Evolutionary conservation across 2,329 filamentous ascomycete species (phyloP).

Genomic region (Fusarium sp.): DNA sequence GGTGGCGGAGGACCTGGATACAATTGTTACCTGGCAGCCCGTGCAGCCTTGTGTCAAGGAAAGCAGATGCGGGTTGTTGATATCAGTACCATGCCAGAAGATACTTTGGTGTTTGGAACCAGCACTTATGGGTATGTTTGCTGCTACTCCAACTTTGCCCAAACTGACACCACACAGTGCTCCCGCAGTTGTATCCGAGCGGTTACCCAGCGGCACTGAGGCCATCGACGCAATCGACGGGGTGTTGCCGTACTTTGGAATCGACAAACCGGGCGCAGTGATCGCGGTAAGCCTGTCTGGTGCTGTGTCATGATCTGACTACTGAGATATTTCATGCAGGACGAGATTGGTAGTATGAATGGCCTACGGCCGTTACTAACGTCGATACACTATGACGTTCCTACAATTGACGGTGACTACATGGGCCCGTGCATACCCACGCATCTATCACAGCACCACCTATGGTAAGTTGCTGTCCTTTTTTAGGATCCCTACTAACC

Average conservation of each 20-base stretch:
- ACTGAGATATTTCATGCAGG: background rate
- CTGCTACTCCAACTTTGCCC: background rate
- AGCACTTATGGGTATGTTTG: background rate
- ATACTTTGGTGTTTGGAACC: background rate
- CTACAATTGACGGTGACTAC: conserved; percentile 1
- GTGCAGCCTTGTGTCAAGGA: background rate
- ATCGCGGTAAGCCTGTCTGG: background rate
- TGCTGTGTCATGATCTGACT: background rate
- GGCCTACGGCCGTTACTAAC: background rate
- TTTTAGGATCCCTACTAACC: background rate
- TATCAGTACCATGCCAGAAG: background rate
- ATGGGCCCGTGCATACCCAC: conserved; percentile 2
- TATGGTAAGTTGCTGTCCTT: background rate
- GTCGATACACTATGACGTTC: background rate
- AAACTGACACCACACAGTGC: background rate
- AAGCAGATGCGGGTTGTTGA: background rate
- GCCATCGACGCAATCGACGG: background rate
- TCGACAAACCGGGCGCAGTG: background rate
- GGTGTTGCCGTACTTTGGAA: background rate
- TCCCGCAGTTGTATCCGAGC: background rate
- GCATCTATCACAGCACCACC: conserved; percentile 2
- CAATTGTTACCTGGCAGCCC: background rate
- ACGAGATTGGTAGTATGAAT: background rate
- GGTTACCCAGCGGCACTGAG: background rate
- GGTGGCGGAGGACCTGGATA: background rate